Evolutionary conservation across 2,329 filamentous ascomycete genomes (phyloP).

Genomic region (Alternaria novae-zelandiae): DNA sequence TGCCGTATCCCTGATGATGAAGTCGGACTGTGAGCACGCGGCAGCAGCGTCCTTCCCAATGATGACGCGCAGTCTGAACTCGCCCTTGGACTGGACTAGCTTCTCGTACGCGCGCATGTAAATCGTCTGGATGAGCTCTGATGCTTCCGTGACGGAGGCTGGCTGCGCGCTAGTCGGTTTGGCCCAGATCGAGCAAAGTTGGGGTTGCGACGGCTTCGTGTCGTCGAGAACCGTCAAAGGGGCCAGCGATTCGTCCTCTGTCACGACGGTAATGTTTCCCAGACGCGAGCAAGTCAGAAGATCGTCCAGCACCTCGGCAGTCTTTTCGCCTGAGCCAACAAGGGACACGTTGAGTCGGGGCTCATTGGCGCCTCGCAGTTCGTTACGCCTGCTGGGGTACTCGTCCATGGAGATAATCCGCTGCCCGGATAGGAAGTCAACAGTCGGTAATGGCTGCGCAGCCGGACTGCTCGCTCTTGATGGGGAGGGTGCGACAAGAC

Average conservation of each 20-base stretch:
- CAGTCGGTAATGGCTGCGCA: conserved; percentile 25
- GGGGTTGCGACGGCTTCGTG: conserved; percentile 34
- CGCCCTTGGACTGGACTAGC: conserved; percentile 41
- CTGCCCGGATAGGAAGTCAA: conserved; percentile 42
- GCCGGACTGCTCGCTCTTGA: conserved; percentile 19
- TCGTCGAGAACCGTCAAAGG: conserved; percentile 37
- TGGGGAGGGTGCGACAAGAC: conserved; percentile 36
- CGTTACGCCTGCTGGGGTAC: conserved; percentile 40
- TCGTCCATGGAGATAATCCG: conserved; percentile 42
- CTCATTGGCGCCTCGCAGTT: conserved; percentile 36
- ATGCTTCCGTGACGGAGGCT: conserved; percentile 25
- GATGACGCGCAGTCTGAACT: conserved; percentile 36
- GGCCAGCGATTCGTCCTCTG: conserved; percentile 40
- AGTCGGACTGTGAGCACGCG: conserved; percentile 30
- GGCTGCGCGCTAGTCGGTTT: conserved; percentile 33
- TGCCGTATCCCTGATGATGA: conserved; percentile 41
- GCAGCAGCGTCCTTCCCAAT: conserved; percentile 33
- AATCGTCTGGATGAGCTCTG: conserved; percentile 42
- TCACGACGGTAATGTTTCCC: conserved; percentile 45
- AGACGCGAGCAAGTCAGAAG: conserved; percentile 41
- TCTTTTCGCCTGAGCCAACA: conserved; percentile 38
- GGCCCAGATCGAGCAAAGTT: conserved; percentile 46
- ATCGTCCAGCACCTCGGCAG: conserved; percentile 43
- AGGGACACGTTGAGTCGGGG: conserved; percentile 38
- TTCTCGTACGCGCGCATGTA: conserved; percentile 47